Conservation (phyloP, 2,329 filamentous ascomycete genomes). For the Alternaria conjuncta region DNA sequence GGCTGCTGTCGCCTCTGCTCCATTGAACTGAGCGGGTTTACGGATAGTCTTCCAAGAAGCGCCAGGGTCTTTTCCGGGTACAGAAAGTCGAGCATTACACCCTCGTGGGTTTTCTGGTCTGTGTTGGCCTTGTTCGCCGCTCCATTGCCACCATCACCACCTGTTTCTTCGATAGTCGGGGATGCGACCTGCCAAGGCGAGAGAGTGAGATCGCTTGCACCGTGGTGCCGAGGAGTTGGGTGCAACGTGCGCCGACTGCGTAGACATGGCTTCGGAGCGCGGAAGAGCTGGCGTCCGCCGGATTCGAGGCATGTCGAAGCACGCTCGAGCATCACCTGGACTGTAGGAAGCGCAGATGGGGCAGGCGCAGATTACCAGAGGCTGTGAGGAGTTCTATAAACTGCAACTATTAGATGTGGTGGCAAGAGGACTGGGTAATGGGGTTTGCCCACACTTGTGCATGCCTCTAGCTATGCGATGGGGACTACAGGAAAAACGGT, state of each 20-base stretch:
- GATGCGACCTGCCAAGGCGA: slow-evolving; percentile 39
- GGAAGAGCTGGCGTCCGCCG: slow-evolving; percentile 60
- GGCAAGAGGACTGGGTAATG: neutral
- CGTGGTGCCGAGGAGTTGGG: slow-evolving; percentile 64
- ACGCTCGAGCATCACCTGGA: slow-evolving; percentile 63
- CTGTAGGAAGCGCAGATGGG: slow-evolving; percentile 26
- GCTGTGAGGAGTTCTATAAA: slow-evolving; percentile 1
- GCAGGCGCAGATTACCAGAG: slow-evolving; percentile 31
- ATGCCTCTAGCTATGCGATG: slow-evolving; percentile 24
- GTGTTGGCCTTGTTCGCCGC: slow-evolving; percentile 6
- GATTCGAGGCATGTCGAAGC: slow-evolving; percentile 65
- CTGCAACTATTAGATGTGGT: slow-evolving; percentile 9
- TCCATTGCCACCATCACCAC: slow-evolving; percentile 18
- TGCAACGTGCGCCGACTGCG: slow-evolving; percentile 59
- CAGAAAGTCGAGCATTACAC: slow-evolving; percentile 54
- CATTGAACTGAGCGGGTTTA: slow-evolving; percentile 27
- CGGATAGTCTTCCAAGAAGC: slow-evolving; percentile 41
- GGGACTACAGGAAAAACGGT: slow-evolving; percentile 9
- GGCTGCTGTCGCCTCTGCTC: slow-evolving; percentile 32
- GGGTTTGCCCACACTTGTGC: slow-evolving; percentile 22
- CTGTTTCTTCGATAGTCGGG: slow-evolving; percentile 7
- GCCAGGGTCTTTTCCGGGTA: slow-evolving; percentile 55
- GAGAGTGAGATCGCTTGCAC: slow-evolving; percentile 55
- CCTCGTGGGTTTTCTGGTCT: slow-evolving; percentile 9
- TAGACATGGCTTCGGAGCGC: slow-evolving; percentile 47